These are phyloP conservation scores for Inga leiocalycina DNA, from an alignment of 306 rosid genomes.

Conservation along the genomic window DNA sequence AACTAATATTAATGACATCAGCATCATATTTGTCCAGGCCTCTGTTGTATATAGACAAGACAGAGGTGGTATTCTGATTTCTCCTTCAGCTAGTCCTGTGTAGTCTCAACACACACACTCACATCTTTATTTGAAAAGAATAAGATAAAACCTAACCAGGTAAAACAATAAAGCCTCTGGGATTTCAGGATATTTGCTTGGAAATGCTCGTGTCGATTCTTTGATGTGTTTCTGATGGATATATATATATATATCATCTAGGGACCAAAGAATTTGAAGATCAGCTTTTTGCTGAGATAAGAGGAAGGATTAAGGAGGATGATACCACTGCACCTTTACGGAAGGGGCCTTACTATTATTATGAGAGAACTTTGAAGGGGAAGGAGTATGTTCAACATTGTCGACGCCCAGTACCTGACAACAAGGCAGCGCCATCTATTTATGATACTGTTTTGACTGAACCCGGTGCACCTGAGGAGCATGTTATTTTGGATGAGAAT, in stretches of 20 bases:
- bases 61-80: slow-evolving; percentile 10
- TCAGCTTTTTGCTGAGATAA: slow-evolving; percentile 70
- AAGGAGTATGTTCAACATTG: slow-evolving; percentile 86
- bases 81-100: slow-evolving; percentile 1
- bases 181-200: slow-evolving; percentile 3
- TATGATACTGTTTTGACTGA: slow-evolving; percentile 70
- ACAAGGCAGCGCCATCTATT: slow-evolving; percentile 52
- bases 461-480: slow-evolving; percentile 71
- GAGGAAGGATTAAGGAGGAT: slow-evolving; percentile 85
- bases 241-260: slow-evolving; percentile 26
- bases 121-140: not conserved
- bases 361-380: slow-evolving; percentile 62
- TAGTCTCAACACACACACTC: not conserved
- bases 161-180: slow-evolving; percentile 5
- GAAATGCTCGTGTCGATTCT: not conserved
- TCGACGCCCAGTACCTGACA: slow-evolving; percentile 58
- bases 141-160: slow-evolving; percentile 3
- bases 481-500: slow-evolving; percentile 87
- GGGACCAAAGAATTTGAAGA: slow-evolving; percentile 72
- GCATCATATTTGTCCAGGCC: not conserved
- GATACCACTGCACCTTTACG: slow-evolving; percentile 74
- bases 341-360: slow-evolving; percentile 73
- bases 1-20: not conserved
- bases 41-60: slow-evolving; percentile 16
- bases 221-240: not conserved